Percentiles rank a stretch among this genome's conserved stretches.
Conservation (phyloP, 2,329 filamentous ascomycete species). For the Alternaria triticina region DNA sequence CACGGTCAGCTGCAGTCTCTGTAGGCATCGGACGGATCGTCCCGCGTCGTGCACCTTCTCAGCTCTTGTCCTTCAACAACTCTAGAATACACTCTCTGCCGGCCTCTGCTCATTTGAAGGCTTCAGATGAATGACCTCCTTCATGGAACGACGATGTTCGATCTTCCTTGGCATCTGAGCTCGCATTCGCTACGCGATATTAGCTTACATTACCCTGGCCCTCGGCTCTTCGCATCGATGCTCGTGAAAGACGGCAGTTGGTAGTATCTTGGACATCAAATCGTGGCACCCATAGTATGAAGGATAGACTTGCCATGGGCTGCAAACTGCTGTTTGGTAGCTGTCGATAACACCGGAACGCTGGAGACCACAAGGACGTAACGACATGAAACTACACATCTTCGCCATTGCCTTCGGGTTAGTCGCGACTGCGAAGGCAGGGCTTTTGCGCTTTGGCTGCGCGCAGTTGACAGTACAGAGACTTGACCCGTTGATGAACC, state of each 20-base stretch:
- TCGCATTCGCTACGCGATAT: slow-evolving; percentile 18
- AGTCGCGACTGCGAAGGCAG: slow-evolving; percentile 23
- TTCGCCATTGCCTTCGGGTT: slow-evolving; percentile 27
- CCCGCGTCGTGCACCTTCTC: not conserved
- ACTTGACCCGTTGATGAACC: slow-evolving; percentile 43
- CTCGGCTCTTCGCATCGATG: slow-evolving; percentile 8
- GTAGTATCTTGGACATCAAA: not conserved
- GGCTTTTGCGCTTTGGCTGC: slow-evolving; percentile 36
- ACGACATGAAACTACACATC: slow-evolving; percentile 25
- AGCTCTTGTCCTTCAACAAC: not conserved
- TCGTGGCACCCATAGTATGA: not conserved
- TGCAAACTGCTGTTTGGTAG: not conserved
- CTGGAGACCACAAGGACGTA: not conserved
- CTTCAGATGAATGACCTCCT: not conserved
- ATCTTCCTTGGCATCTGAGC: slow-evolving; percentile 14
- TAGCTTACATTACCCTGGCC: slow-evolving; percentile 14
- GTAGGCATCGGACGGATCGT: not conserved
- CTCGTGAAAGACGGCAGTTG: slow-evolving; percentile 7
- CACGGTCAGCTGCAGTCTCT: not conserved
- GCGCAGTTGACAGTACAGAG: slow-evolving; percentile 35
- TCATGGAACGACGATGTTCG: not conserved
- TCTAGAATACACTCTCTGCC: not conserved
- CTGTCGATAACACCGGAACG: not conserved
- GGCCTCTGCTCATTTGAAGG: not conserved
- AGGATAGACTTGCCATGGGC: not conserved